These are phyloP conservation scores for Quercus dentata DNA, from an alignment of 306 rosid genomes.

Conservation along the genomic window DNA sequence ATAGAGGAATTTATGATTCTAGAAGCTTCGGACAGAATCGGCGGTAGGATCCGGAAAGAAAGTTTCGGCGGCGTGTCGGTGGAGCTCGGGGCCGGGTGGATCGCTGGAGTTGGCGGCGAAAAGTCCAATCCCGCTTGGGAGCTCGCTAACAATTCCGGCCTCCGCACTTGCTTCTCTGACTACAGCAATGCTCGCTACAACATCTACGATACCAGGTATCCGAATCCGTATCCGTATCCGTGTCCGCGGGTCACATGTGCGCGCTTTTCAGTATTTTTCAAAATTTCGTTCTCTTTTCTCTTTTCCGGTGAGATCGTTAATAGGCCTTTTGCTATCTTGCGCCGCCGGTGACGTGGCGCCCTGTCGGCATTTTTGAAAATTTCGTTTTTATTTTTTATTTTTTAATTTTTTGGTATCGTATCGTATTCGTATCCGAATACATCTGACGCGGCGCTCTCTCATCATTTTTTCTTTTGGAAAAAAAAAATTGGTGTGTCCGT, in stretches of 20 bases:
- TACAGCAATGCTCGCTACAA: constrained; percentile 90
- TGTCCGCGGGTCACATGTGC: no score
- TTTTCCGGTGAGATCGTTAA: neutral
- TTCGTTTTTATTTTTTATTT: no score
- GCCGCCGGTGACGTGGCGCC: neutral
- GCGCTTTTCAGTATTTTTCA: no score
- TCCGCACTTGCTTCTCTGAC: constrained; percentile 85
- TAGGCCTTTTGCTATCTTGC: neutral
- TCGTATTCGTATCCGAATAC: no score
- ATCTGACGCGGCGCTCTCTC: neutral
- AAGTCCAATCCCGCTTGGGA: constrained; percentile 88
- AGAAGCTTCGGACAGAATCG: constrained; percentile 91
- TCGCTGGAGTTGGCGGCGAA: constrained; percentile 87
- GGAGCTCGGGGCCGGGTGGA: constrained; percentile 99
- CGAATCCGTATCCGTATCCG: neutral
- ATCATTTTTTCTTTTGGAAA: no score
- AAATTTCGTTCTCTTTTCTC: neutral
- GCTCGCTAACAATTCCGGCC: constrained; percentile 61
- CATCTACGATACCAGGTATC: constrained; percentile 83
- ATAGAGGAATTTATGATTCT: constrained; percentile 67
- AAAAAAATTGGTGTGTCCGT: no score
- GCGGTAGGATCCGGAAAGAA: constrained; percentile 86
- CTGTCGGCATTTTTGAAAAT: no score
- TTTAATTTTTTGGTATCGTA: no score
- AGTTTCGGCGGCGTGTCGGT: constrained; percentile 77